Evolutionary conservation across 495 filamentous ascomycete genomes (phyloP).

Genomic region (Trichoderma parareesei): DNA sequence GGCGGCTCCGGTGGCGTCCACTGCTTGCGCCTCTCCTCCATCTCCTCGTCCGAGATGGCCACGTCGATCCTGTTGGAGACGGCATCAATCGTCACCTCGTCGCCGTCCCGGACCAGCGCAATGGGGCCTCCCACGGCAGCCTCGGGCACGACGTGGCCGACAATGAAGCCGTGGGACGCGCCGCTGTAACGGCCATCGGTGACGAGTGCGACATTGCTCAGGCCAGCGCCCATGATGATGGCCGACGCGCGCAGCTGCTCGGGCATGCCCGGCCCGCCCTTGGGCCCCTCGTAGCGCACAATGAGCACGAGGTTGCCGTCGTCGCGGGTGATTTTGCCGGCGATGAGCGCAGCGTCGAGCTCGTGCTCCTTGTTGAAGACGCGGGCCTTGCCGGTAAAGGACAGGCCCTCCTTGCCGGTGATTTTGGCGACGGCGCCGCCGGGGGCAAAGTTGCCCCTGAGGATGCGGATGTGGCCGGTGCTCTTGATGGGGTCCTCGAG

Average conservation of each 20-base stretch:
- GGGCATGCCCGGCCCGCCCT: slow-evolving; percentile 97
- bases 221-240: slow-evolving; percentile 84
- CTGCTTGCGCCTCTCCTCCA: slow-evolving; percentile 52
- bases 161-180: slow-evolving; percentile 91
- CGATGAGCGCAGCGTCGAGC: slow-evolving; percentile 67
- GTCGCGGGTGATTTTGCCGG: slow-evolving; percentile 59
- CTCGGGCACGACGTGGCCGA: slow-evolving; percentile 89
- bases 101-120: slow-evolving; percentile 70
- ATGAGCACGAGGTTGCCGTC: slow-evolving; percentile 74
- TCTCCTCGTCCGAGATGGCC: slow-evolving; percentile 53
- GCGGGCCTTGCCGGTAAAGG: slow-evolving; percentile 71
- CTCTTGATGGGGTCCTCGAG: slow-evolving; percentile 77
- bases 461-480: slow-evolving; percentile 83
- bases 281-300: slow-evolving; percentile 92
- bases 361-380: slow-evolving; percentile 88
- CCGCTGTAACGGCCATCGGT: slow-evolving; percentile 91
- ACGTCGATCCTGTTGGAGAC: slow-evolving; percentile 71
- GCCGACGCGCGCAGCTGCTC: slow-evolving; percentile 87
- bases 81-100: slow-evolving; percentile 81
- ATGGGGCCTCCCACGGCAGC: slow-evolving; percentile 77
- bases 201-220: slow-evolving; percentile 83
- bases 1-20: slow-evolving; percentile 69
- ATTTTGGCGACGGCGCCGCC: slow-evolving; percentile 95
- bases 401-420: slow-evolving; percentile 86
- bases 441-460: slow-evolving; percentile 84